Evolutionary conservation across 768 basidiomycete genomes (phyloP), one percentile per base, ranked within the genome.

Genomic region (Trametes coccinea): DNA sequence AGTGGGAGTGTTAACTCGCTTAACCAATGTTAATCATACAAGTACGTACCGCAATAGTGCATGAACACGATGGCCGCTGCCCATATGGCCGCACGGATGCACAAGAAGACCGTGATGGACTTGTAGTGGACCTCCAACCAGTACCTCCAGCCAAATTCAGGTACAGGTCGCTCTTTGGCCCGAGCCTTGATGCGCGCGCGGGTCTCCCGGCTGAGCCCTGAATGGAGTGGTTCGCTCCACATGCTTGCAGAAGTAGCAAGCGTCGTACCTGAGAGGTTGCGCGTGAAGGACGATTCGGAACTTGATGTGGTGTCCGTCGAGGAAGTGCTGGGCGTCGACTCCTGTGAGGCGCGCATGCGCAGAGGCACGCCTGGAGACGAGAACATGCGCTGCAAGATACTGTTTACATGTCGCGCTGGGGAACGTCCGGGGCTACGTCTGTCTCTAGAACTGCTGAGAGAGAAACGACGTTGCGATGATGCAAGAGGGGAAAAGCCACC

Each of bases 11-110:
- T 43, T 8, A 17, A 7, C 13, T 33, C 30, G 27, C 14, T 5
- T 44, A 14, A 50, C 8, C n/a, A 31, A 51, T 14, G 17, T 11
- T 4, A 16, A 6, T 31, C 10, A 13, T 22, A 31, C 1, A 17
- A 33, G 3, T 7, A 65, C 70, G 16, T 47, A 71, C 70, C 70
- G 45, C 69, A 69, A 54, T 72, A 72, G 47, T 72, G 71, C 71
- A 72, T 72, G 50, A 70, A 66, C 17, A 69, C 71, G 14, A 72
- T 68, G 1, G 69, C 71, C 0, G 65, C 31, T 3, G 66, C 69
- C 71, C 71, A 72, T 5, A 72, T 59, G 16, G 68, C 66, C 11
- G 71, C 69, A 0, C 71, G 60, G 5, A 69, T 22, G 31, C 59
- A 59, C 14, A 70, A 53, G 7, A 66, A 51, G 7, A 66, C 22